These are phyloP conservation scores for Malus hybrid DNA, from an alignment of 331 rosid species.

Conservation along the genomic window DNA sequence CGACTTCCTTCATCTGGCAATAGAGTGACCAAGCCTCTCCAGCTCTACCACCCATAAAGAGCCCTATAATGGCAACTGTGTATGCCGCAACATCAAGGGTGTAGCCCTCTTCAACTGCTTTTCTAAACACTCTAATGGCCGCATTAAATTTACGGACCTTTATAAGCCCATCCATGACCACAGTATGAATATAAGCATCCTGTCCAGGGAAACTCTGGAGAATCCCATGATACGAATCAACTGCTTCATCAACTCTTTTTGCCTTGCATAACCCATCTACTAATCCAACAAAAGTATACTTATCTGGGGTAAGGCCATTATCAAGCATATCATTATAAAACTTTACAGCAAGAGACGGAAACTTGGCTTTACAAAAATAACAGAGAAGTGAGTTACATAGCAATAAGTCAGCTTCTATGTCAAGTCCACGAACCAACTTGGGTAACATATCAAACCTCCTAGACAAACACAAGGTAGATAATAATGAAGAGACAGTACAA, in stretches of 20 bases:
- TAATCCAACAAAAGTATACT: slow-evolving; percentile 52
- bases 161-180: slow-evolving; percentile 37
- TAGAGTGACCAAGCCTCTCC: slow-evolving; percentile 46
- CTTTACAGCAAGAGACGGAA: slow-evolving; percentile 30
- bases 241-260: slow-evolving; percentile 44
- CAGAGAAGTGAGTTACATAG: slow-evolving; percentile 50
- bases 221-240: slow-evolving; percentile 44
- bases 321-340: slow-evolving; percentile 38
- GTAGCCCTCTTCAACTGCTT: slow-evolving; percentile 22
- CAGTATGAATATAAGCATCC: slow-evolving; percentile 62
- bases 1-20: slow-evolving; percentile 47
- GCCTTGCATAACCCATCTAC: slow-evolving; percentile 49
- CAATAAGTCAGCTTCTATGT: slow-evolving; percentile 42
- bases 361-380: slow-evolving; percentile 36
- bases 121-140: slow-evolving; percentile 39
- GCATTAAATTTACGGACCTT: slow-evolving; percentile 35
- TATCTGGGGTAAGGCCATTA: slow-evolving; percentile 51
- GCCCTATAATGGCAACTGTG: slow-evolving; percentile 42
- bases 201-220: slow-evolving; percentile 19
- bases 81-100: slow-evolving; percentile 46
- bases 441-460: slow-evolving; percentile 40
- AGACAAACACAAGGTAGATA: slow-evolving; percentile 34
- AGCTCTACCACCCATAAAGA: slow-evolving; percentile 43
- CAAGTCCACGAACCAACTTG: slow-evolving; percentile 23
- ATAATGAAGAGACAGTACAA: slow-evolving; percentile 48